Conservation (phyloP, 2,329 filamentous ascomycete genomes). For the Neonectria ditissima region DNA sequence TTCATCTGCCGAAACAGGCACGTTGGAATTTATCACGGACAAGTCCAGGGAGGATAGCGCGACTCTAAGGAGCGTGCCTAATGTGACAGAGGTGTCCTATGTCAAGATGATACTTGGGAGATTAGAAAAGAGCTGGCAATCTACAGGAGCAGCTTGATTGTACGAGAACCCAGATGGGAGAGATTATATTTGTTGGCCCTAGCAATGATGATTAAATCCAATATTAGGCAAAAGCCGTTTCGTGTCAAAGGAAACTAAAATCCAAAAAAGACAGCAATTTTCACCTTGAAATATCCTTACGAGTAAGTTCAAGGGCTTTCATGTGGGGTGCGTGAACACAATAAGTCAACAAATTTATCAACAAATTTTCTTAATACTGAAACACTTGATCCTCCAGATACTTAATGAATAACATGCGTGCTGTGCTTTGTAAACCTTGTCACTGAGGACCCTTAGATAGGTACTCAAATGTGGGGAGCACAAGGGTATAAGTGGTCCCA, state of each 20-base stretch:
- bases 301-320: no score
- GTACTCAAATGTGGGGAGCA: neutral
- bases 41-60: constrained; percentile 33
- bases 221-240: no score
- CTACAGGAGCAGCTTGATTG: neutral
- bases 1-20: constrained; percentile 24
- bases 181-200: neutral
- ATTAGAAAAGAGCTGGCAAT: constrained; percentile 19
- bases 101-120: constrained; percentile 31
- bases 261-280: no score
- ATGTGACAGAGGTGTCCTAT: constrained; percentile 34
- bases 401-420: neutral
- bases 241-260: no score
- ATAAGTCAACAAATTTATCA: no score
- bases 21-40: constrained; percentile 31
- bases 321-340: no score
- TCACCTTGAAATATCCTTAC: no score
- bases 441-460: neutral
- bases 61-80: constrained; percentile 31
- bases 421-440: neutral
- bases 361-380: no score
- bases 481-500: neutral
- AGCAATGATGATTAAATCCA: no score
- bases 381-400: neutral
- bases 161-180: no score